Percentiles rank a stretch among this genome's conserved stretches.
Conservation (phyloP, 1,139 yeast species). For the Hyphopichia buzzinii region DNA sequence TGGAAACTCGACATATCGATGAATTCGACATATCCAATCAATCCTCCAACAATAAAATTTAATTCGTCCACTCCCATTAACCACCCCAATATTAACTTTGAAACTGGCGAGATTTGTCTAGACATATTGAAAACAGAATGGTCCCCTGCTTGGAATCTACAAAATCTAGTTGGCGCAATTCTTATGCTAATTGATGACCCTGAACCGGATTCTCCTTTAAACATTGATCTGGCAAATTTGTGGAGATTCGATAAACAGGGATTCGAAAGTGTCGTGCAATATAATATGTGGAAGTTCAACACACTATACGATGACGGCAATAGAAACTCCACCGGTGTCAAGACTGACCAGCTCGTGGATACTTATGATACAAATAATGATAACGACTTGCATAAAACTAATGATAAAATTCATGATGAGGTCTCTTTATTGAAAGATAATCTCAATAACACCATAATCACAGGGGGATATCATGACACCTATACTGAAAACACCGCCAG, state of each 20-base stretch:
- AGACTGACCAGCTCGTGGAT: background rate
- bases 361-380: background rate
- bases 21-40: constrained; percentile 60
- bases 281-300: constrained; percentile 50
- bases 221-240: constrained; percentile 82
- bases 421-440: constrained; percentile 2
- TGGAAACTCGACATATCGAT: constrained; percentile 58
- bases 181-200: constrained; percentile 69
- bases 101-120: constrained; percentile 80
- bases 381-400: background rate
- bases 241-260: constrained; percentile 53
- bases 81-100: constrained; percentile 72
- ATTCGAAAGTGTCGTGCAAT: constrained; percentile 62
- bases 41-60: constrained; percentile 67
- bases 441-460: constrained; percentile 4
- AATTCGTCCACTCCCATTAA: constrained; percentile 44
- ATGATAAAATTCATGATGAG: constrained; percentile 1
- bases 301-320: constrained; percentile 13
- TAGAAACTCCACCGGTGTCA: background rate
- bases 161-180: constrained; percentile 69
- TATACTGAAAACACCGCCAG: constrained; percentile 4
- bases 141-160: constrained; percentile 89
- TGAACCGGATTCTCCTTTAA: constrained; percentile 83
- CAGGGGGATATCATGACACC: constrained; percentile 4
- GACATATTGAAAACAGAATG: constrained; percentile 69